A percentile compares a stretch with the other conserved stretches of the same genome.
Evolutionary conservation across 1,139 yeast genomes (phyloP).

Genomic region (Pichiaceae sp.): DNA sequence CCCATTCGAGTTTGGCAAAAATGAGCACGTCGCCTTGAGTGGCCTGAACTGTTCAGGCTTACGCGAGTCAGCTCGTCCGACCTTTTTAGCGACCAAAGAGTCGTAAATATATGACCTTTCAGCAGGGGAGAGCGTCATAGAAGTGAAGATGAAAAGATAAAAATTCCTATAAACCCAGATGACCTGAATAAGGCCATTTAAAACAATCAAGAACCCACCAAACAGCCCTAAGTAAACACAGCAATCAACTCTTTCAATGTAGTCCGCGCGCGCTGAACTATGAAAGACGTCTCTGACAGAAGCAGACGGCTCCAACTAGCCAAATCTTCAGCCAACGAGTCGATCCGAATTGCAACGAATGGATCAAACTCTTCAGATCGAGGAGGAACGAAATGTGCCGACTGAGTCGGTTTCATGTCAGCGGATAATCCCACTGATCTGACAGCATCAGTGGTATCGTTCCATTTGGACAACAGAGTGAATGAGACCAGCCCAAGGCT

Average conservation of each 20-base stretch:
- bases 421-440: background rate
- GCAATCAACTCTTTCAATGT: conserved; percentile 6
- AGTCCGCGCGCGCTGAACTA: conserved; percentile 14
- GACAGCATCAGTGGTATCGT: conserved; percentile 7
- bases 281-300: conserved; percentile 9
- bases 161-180: background rate
- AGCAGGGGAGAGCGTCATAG: conserved; percentile 72
- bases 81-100: conserved; percentile 37
- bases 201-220: background rate
- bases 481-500: conserved; percentile 22
- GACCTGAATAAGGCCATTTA: background rate
- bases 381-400: background rate
- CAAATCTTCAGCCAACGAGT: conserved; percentile 8
- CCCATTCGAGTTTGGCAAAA: conserved; percentile 83
- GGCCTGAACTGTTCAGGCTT: conserved; percentile 70
- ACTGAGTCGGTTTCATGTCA: background rate
- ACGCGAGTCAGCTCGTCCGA: conserved; percentile 56
- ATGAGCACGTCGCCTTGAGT: conserved; percentile 70
- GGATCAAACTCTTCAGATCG: conserved; percentile 1
- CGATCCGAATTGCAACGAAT: conserved; percentile 4
- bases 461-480: conserved; percentile 18
- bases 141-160: background rate
- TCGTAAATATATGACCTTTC: conserved; percentile 76
- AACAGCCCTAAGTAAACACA: background rate
- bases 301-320: conserved; percentile 9